phyloP scores from a whole-genome alignment of 495 filamentous ascomycete genomes.

The Xylaria castorea region DNA sequence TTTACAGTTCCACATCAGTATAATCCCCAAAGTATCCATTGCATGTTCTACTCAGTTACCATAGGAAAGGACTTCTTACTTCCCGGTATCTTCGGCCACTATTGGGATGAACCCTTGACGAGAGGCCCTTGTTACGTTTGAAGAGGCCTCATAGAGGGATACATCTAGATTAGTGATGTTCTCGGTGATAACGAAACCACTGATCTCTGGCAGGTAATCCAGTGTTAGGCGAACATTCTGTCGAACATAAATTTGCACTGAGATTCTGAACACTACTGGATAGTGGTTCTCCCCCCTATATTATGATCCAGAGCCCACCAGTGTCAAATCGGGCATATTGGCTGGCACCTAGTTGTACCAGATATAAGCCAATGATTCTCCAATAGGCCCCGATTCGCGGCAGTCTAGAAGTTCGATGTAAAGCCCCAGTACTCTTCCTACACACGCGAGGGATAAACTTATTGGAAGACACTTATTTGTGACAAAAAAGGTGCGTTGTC shows the following conservation, averaged over 20 bases:
- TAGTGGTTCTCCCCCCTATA: neutral
- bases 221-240: neutral
- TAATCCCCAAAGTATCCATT: neutral
- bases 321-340: neutral
- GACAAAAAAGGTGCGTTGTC: slow-evolving; percentile 1
- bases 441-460: neutral
- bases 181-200: neutral
- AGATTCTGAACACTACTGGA: neutral
- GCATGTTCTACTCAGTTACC: neutral
- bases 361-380: neutral
- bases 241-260: neutral
- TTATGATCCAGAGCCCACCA: neutral
- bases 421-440: neutral
- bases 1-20: neutral
- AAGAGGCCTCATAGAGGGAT: neutral
- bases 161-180: neutral
- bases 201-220: neutral
- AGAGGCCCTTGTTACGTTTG: neutral
- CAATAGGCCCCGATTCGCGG: neutral
- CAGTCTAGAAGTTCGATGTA: slow-evolving; percentile 11
- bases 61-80: neutral
- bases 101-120: neutral
- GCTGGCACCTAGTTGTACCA: neutral
- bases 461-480: neutral
- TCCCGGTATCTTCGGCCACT: neutral